A percentile compares a stretch with the other conserved stretches of the same genome.
Conservation (phyloP, 768 basidiomycete species). For the Pisolithus albus region DNA sequence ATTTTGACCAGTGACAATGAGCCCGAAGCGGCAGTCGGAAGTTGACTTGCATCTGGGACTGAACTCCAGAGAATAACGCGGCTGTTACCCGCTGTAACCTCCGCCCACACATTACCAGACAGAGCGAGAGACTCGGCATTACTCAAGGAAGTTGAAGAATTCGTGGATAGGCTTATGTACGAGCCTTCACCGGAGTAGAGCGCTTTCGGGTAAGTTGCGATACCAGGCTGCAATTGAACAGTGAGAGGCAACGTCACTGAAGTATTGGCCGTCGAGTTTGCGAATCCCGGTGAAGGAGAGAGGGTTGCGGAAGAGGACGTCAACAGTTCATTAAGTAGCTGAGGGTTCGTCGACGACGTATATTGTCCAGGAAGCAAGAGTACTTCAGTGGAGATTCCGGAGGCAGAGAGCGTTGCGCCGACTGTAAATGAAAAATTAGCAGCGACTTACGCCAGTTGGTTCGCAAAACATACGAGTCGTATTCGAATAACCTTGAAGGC, state of each 20-base stretch:
- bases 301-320: constrained; percentile 58
- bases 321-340: constrained; percentile 61
- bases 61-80: constrained; percentile 75
- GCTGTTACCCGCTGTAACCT: constrained; percentile 49
- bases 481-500: constrained; percentile 73
- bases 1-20: constrained; percentile 61
- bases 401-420: constrained; percentile 57
- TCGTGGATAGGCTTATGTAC: constrained; percentile 47
- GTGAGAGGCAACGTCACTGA: constrained; percentile 58
- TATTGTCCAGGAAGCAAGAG: constrained; percentile 77
- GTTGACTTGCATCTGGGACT: constrained; percentile 65
- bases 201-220: constrained; percentile 55
- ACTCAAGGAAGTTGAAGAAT: constrained; percentile 43
- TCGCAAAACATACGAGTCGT: constrained; percentile 46
- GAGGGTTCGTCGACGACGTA: constrained; percentile 60
- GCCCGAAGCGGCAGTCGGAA: constrained; percentile 44
- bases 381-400: constrained; percentile 45
- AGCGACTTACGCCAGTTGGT: constrained; percentile 1
- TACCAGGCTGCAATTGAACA: constrained; percentile 57
- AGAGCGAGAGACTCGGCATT: constrained; percentile 55
- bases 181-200: constrained; percentile 61
- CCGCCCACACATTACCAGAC: constrained; percentile 64
- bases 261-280: constrained; percentile 40
- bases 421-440: constrained; percentile 38
- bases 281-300: constrained; percentile 57